A percentile compares a stretch with the other conserved stretches of the same genome.
Conservation (phyloP, 2,329 filamentous ascomycete species). For the Pseudocercospora crystallina region DNA sequence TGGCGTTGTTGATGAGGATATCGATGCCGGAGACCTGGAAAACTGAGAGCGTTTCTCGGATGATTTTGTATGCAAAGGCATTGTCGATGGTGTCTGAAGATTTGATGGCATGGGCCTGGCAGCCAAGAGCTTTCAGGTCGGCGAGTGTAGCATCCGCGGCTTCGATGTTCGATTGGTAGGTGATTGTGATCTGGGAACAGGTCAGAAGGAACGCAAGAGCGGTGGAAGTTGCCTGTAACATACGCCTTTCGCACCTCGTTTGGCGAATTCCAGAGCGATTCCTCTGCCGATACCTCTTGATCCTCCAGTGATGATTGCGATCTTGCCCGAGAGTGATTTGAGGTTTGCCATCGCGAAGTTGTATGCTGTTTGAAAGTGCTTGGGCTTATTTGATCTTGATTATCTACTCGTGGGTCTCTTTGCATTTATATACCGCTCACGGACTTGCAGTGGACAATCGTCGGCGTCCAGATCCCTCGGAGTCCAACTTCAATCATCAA, state of each 20-base stretch:
- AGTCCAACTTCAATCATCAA: no score
- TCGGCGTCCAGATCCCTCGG: no score
- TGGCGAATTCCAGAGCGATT: conserved; percentile 51
- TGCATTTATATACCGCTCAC: no score
- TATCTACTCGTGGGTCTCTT: no score
- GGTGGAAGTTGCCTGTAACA: not conserved
- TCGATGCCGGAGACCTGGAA: conserved; percentile 36
- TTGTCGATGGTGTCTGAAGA: not conserved
- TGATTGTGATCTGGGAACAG: conserved; percentile 39
- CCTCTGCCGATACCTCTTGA: conserved; percentile 52
- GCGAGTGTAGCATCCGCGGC: conserved; percentile 19
- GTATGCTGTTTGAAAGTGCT: no score
- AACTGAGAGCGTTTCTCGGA: conserved; percentile 7
- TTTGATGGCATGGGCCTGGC: conserved; percentile 40
- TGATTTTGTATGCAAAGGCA: conserved; percentile 2
- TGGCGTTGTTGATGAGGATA: conserved; percentile 46
- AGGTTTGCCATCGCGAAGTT: no score
- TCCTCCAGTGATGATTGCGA: conserved; percentile 51
- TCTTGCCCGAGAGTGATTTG: not conserved
- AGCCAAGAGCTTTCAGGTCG: conserved; percentile 30
- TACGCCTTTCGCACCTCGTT: conserved; percentile 43
- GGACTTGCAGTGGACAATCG: no score
- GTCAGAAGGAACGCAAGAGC: no score
- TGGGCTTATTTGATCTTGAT: no score
- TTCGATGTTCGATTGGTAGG: conserved; percentile 29